Evolutionary conservation across 139 green algal species (phyloP).

Genomic region (Chlamydomonas asymmetrica): DNA sequence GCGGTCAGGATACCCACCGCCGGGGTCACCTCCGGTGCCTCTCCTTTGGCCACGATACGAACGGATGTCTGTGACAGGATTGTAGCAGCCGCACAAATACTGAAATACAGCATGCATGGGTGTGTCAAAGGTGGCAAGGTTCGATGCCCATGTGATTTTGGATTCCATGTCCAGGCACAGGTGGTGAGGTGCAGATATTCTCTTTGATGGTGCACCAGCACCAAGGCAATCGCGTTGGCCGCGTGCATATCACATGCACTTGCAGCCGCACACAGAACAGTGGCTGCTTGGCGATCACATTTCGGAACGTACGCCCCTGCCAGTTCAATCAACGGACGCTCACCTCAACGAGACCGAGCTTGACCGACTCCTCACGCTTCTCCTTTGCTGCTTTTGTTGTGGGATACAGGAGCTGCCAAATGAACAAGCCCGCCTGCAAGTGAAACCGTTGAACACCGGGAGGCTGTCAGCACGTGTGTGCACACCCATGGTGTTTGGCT

Average conservation of each 20-base stretch:
- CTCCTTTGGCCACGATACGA: constrained; percentile 31
- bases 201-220: too few relatives aligned
- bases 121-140: too few relatives aligned
- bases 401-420: constrained; percentile 42
- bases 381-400: constrained; percentile 41
- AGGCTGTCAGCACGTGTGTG: neutral
- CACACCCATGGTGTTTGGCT: neutral
- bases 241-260: too few relatives aligned
- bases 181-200: too few relatives aligned
- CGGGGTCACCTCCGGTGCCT: constrained; percentile 38
- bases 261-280: neutral
- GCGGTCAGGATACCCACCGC: constrained; percentile 36
- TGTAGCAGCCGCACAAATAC: too few relatives aligned
- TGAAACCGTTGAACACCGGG: neutral
- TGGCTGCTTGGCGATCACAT: neutral
- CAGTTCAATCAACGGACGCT: neutral
- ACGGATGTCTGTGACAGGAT: constrained; percentile 20
- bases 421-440: constrained; percentile 42
- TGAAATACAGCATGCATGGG: too few relatives aligned
- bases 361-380: constrained; percentile 41
- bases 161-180: too few relatives aligned
- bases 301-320: neutral
- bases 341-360: constrained; percentile 39
- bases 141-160: too few relatives aligned
- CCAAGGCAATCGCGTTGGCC: too few relatives aligned